A percentile compares a stretch with the other conserved stretches of the same genome.
phyloP scores from a whole-genome alignment of 1,284 basidiomycete species.

The Cryptococcus sp. region DNA sequence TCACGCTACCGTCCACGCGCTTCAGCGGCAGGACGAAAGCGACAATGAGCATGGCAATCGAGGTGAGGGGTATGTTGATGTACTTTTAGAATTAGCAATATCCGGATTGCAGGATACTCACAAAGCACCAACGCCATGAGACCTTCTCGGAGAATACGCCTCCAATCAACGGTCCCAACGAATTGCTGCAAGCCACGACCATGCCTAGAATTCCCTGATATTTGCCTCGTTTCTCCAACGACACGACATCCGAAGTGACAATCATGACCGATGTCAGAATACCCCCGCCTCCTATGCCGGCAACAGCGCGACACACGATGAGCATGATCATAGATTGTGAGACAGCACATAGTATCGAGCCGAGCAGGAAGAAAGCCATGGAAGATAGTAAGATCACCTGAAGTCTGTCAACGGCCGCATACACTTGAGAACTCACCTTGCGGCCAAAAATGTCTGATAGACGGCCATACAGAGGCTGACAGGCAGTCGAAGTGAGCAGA shows the following conservation, averaged over 20 bases:
- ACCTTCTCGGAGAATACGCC: conserved; percentile 41
- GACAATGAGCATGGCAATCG: conserved; percentile 60
- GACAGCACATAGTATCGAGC: conserved; percentile 56
- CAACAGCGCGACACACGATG: conserved; percentile 63
- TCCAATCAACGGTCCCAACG: conserved; percentile 43
- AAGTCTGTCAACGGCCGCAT: background rate
- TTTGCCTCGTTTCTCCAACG: conserved; percentile 49
- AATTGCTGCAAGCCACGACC: conserved; percentile 34
- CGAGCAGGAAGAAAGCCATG: conserved; percentile 64
- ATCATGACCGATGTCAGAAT: conserved; percentile 38
- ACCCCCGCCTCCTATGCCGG: conserved; percentile 37
- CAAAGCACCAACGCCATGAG: conserved; percentile 39
- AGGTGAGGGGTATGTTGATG: conserved; percentile 63
- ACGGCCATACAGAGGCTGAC: conserved; percentile 65
- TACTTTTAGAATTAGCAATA: conserved; percentile 1
- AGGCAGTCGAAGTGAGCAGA: conserved; percentile 41
- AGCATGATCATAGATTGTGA: conserved; percentile 66
- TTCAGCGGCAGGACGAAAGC: conserved; percentile 67
- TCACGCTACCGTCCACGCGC: conserved; percentile 63
- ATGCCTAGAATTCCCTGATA: conserved; percentile 48
- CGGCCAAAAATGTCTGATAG: conserved; percentile 75
- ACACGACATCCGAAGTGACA: conserved; percentile 40
- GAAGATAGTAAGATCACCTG: conserved; percentile 26
- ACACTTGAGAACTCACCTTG: conserved; percentile 63
- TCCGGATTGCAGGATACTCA: conserved; percentile 12